A percentile compares a stretch with the other conserved stretches of the same genome.
Evolutionary conservation across 257 asterid genomes (phyloP).

Genomic region (Schizonepeta tenuifolia): DNA sequence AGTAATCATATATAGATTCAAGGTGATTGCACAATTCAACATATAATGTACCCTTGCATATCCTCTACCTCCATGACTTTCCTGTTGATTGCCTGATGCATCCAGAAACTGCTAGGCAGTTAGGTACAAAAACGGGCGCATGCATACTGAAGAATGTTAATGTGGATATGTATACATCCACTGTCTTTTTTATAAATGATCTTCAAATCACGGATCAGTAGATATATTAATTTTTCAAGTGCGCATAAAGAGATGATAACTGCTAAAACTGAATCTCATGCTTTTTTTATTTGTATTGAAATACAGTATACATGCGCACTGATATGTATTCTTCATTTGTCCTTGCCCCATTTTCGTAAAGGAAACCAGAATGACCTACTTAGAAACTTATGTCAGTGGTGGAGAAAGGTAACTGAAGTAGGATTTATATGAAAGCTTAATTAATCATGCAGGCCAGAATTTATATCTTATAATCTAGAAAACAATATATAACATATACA

Average conservation of each 20-base stretch:
- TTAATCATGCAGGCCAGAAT: too few species aligned
- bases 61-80: neutral
- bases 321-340: neutral
- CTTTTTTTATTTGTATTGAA: neutral
- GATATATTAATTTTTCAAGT: neutral
- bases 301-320: neutral
- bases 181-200: neutral
- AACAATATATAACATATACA: neutral
- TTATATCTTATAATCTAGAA: too few species aligned
- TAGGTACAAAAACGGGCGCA: neutral
- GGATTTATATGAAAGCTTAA: too few species aligned
- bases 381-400: conserved; percentile 5
- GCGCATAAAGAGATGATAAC: neutral
- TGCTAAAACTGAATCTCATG: neutral
- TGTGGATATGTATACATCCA: neutral
- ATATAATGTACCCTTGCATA: too few species aligned
- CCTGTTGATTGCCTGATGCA: neutral
- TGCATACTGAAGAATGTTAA: neutral
- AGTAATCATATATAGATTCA: too few species aligned
- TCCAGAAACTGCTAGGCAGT: too few species aligned
- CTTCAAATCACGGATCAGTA: neutral
- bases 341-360: neutral
- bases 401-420: neutral
- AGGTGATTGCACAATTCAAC: too few species aligned
- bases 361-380: conserved; percentile 21